Base-by-base conservation (phyloP, 345 rosid genomes). In the Euphorbia tirucalli region DNA sequence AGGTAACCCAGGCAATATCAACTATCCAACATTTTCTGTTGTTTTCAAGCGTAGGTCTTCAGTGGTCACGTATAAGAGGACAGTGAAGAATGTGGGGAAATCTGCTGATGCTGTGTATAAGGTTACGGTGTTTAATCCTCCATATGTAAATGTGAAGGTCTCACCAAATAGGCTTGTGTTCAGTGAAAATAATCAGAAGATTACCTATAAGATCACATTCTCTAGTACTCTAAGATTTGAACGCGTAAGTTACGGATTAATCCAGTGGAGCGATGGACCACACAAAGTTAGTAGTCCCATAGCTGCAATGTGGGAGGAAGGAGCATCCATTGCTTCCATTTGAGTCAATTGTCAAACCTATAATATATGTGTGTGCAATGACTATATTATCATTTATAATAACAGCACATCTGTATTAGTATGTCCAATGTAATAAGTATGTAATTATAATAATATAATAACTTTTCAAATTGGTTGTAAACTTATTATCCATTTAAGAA, bases 191-290 rank as follows among this genome's bases (percentile, higher is more conserved):
- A 83, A 81, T 35, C 69, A 48, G 32, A 82, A 76, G 7, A 39
- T 90, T 59, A 79, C 86, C 41, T 92, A 86, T 35, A 93, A 86
- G 83, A 76, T 92, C 13, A 82, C 87, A 7, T 87, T 94, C 72
- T 72, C 80, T 4, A 89, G 96, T 69, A n/a, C n/a, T n/a, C n/a
- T n/a, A n/a, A n/a, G n/a, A n/a, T n/a, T n/a, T n/a, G n/a, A n/a
- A n/a, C n/a, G n/a, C n/a, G n/a, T n/a, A n/a, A n/a, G n/a, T n/a
- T n/a, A n/a, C n/a, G n/a, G n/a, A n/a, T n/a, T n/a, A n/a, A n/a
- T n/a, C n/a, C n/a, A 84, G 73, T 95, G 99, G 97, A 85, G 84
- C 0, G 90, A 90, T 69, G 92, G 98, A 64, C 81, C 56, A 43
- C 92, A 92, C 73, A 59, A 64, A 8, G 97, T 90, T 37, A 87